Evolutionary conservation across 306 rosid genomes (phyloP), one percentile per base, ranked within the genome.

Genomic region (Oxytropis ochrocephala): DNA sequence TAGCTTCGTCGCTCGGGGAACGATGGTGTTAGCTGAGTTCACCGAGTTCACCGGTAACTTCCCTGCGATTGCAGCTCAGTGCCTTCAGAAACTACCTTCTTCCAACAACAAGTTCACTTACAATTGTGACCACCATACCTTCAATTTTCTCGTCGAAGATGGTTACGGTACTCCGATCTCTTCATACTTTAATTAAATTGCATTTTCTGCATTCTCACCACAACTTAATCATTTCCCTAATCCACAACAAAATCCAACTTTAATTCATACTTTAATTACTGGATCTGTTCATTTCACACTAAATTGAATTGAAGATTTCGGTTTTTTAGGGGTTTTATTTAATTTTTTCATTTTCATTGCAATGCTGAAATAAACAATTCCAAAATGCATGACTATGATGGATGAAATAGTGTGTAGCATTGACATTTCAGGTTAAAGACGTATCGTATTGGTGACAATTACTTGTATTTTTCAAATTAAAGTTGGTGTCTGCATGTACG

Each of bases 21-120:
- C 91, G 16, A 56, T 90, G 96, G 86, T 94, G 78, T 78, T 94
- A 73, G 91, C 95, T 4, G 98, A 94, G 83, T 87, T 82, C 85
- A 90, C 96, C 1, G 88, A 94, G 86, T 94, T 94, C 86, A 90
- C 96, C 0, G 98, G 98, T 0, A 94, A 94, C 78, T 94, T 94
- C 36, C 96, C 97, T 7, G 96, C 97, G 55, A 90, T 94, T 80
- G 98, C 98, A 6, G 82, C 85, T 50, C 93, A 88, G 85, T 92
- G 98, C 68, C 96, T 92, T 2, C 93, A 89, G 81, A 89, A 85
- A 36, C 89, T 92, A 0, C 88, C 92, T 8, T 88, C 96, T 24
- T 79, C 98, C 24, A 89, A 89, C 78, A 89, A 88, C 84, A 92
- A 82, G 87, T 92, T 92, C 88, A 92, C 91, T 49, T 92, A 89